Evolutionary conservation across 1,284 basidiomycete genomes (phyloP).

Genomic region (Blastosporella zonata): DNA sequence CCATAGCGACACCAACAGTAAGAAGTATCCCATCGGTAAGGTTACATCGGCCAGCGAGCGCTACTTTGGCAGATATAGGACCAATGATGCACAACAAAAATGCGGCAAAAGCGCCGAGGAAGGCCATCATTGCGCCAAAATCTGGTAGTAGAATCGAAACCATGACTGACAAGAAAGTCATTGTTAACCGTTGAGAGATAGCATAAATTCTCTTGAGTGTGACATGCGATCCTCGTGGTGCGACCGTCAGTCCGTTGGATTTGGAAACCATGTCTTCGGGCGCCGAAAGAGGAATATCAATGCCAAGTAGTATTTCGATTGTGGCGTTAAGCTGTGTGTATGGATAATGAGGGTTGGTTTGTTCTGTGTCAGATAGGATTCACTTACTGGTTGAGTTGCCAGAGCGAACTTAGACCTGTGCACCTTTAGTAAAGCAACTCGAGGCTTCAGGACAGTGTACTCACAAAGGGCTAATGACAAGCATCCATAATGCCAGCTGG

Average conservation of each 20-base stretch:
- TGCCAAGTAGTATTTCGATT: slow-evolving; percentile 70
- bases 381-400: slow-evolving; percentile 75
- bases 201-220: slow-evolving; percentile 44
- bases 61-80: slow-evolving; percentile 66
- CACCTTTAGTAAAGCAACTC: slow-evolving; percentile 10
- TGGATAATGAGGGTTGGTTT: slow-evolving; percentile 7
- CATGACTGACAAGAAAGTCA: slow-evolving; percentile 60
- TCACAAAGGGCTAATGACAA: slow-evolving; percentile 82
- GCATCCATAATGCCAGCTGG: slow-evolving; percentile 81
- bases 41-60: slow-evolving; percentile 47
- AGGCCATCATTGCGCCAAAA: slow-evolving; percentile 89
- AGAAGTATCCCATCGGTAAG: slow-evolving; percentile 57
- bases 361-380: not conserved
- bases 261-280: slow-evolving; percentile 33
- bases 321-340: slow-evolving; percentile 67
- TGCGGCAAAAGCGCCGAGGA: slow-evolving; percentile 84
- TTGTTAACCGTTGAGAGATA: slow-evolving; percentile 54
- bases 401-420: slow-evolving; percentile 84
- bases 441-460: slow-evolving; percentile 24
- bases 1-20: slow-evolving; percentile 60
- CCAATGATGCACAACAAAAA: slow-evolving; percentile 84
- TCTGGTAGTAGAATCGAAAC: slow-evolving; percentile 81
- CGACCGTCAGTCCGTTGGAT: slow-evolving; percentile 20
- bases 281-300: slow-evolving; percentile 44
- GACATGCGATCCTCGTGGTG: slow-evolving; percentile 25